Percentiles rank a stretch among this genome's conserved stretches.
Conservation (phyloP, 1,139 yeast species). For the Pichia sp. region DNA sequence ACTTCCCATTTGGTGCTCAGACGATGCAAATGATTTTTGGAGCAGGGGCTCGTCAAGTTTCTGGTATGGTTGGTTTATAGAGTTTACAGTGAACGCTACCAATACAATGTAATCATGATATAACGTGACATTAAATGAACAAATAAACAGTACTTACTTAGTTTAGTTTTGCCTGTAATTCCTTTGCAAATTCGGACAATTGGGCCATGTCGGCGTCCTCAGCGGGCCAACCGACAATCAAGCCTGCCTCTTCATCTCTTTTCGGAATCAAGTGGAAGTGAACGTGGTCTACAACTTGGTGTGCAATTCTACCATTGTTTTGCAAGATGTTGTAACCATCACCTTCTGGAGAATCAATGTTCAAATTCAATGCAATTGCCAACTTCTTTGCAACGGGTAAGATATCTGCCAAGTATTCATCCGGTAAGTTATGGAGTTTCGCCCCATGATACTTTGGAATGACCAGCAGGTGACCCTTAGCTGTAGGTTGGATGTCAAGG, state of each 20-base stretch:
- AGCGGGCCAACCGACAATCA: constrained; percentile 89
- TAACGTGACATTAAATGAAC: neutral
- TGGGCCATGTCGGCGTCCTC: constrained; percentile 64
- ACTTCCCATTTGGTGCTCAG: constrained; percentile 93
- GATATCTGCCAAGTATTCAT: constrained; percentile 76
- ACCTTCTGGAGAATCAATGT: constrained; percentile 60
- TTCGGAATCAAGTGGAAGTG: constrained; percentile 96
- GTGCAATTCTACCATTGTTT: constrained; percentile 91
- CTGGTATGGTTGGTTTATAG: constrained; percentile 43
- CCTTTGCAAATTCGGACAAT: constrained; percentile 58
- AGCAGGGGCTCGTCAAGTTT: constrained; percentile 68
- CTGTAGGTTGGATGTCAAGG: constrained; percentile 86
- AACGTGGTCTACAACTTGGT: constrained; percentile 90
- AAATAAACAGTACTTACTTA: neutral
- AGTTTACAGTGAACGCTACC: neutral
- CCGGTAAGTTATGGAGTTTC: constrained; percentile 84
- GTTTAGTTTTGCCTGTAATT: constrained; percentile 45
- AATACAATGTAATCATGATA: neutral
- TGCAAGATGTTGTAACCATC: constrained; percentile 84
- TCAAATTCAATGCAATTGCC: constrained; percentile 59
- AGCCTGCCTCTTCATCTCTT: constrained; percentile 59
- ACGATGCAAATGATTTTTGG: constrained; percentile 72
- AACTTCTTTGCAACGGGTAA: constrained; percentile 83
- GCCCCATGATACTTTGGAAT: constrained; percentile 94
- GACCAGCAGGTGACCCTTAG: constrained; percentile 79